Base-by-base conservation (phyloP, 257 asterid genomes). In the Solanum tacnaense region DNA sequence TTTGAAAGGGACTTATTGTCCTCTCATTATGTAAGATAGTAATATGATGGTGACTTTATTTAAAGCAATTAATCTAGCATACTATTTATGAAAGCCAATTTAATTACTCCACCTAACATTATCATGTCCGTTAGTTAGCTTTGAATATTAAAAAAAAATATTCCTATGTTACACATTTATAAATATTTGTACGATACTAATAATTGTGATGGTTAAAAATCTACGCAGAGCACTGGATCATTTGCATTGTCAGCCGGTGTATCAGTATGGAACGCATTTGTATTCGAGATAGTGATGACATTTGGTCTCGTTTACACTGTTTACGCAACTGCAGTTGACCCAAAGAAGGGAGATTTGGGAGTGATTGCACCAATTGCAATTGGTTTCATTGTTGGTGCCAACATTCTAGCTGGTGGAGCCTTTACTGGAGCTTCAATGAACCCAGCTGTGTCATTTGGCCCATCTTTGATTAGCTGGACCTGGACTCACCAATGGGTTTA, bases 391-490 rank as follows among this genome's bases (percentile, higher is more conserved):
- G 95, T 95, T 0, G 98, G 93, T n/a, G 98, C 98, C 46, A 95
- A 95, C 91, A 91, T 95, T 60, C 92, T 95, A 0, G 95, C 91
- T 32, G 98, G 98, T 41, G 98, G 98, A 2, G 92, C 95, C 7
- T 95, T 95, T 85, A 92, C 94, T 86, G 98, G 98, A 5, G 98
- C 97, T 1, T 94, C 97, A n/a, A 94, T 94, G 98, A 95, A 95
- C 92, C 98, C 98, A 0, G 98, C 98, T 0, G 97, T 95, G 3
- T 89, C 98, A 10, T 95, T 95, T 56, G 98, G 98, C 15, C 97
- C 97, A 5, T 94, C 97, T 31, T 25, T 95, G 87, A 87, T 92
- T 5, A 91, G 96, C 92, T 93, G 93, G 93, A 74, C 27, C 67
- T 95, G 97, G 97, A 58, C 87, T 10, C 9, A 90, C 90, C 98